Evolutionary conservation across 2,329 filamentous ascomycete species (phyloP), one percentile per base, ranked within the genome.

Genomic region (Fusarium praegraminearum): DNA sequence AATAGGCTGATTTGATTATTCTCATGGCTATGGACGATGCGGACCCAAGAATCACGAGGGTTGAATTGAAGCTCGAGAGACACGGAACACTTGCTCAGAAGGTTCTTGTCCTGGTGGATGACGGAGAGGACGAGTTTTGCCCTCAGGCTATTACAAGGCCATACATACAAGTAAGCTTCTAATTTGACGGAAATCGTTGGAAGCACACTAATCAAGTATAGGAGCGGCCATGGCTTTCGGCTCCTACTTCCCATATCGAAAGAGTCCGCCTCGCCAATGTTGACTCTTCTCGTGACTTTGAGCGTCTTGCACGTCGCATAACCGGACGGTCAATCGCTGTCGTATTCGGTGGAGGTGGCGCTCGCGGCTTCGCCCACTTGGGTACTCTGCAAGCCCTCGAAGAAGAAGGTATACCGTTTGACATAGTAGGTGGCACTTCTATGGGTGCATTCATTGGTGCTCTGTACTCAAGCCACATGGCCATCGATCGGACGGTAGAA

Each of bases 391-490:
- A 50, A 26, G 46, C 46, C 7, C 46, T 50, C 2, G 30, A 50
- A 4, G 46, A 50, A 35, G 46, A 50, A 35, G 46, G 46, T 10
- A 35, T 50, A n/a, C 30, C 46, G 3, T 50, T 50, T 15, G 46
- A 50, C 16, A 50, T 50, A 24, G 46, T 50, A 7, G 46, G 46
- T 5, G 46, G 46, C 2, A 50, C 46, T 1, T 50, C 46, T 0
- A 50, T 50, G 46, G 46, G 46, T 5, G 46, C 46, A 4, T 50
- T 50, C 15, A 24, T 50, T 2, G 46, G 46, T 3, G 46, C 46
- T 10, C 4, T 50, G n/a, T 50, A 50, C 16, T 10, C 46, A 35
- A 50, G 46, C 7, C 46, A 50, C 16, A 24, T 50, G 46, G 35
- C 46, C 15, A 50, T 50, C 7, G 46, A 50, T 9, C 46, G 30